Evolutionary conservation across 805 yeast genomes (phyloP).

Genomic region (Lipomyces yamadae): DNA sequence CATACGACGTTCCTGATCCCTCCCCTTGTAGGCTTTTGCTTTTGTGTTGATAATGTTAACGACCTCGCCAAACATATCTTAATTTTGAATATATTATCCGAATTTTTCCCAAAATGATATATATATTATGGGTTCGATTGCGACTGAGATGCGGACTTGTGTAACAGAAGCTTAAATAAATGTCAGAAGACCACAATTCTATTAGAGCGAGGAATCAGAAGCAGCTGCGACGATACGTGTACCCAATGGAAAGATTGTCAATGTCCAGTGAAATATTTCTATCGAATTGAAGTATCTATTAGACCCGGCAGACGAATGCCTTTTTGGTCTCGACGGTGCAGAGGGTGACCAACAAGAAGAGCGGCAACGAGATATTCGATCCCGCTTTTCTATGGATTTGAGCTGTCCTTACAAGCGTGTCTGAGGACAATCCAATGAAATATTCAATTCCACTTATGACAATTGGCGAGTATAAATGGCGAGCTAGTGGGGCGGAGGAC

Average conservation of each 20-base stretch:
- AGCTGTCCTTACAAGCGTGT: constrained; percentile 39
- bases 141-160: too few relatives aligned
- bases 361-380: constrained; percentile 49
- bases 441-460: constrained; percentile 28
- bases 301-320: constrained; percentile 50
- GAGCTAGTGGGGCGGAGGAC: constrained; percentile 15
- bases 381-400: constrained; percentile 41
- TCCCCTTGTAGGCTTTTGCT: too few relatives aligned
- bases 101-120: too few relatives aligned
- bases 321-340: constrained; percentile 49
- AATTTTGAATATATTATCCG: too few relatives aligned
- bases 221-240: constrained; percentile 2
- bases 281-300: constrained; percentile 37
- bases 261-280: constrained; percentile 4
- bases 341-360: constrained; percentile 45
- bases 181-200: not conserved
- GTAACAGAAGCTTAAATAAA: too few relatives aligned
- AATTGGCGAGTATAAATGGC: constrained; percentile 20
- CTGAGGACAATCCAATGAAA: constrained; percentile 37
- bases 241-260: constrained; percentile 2
- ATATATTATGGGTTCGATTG: too few relatives aligned
- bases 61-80: too few relatives aligned
- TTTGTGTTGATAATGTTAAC: too few relatives aligned
- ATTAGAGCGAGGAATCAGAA: not conserved
- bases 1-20: too few relatives aligned